Base-by-base conservation (phyloP, 805 yeast genomes). In the Metschnikowia chrysomelidarum region DNA sequence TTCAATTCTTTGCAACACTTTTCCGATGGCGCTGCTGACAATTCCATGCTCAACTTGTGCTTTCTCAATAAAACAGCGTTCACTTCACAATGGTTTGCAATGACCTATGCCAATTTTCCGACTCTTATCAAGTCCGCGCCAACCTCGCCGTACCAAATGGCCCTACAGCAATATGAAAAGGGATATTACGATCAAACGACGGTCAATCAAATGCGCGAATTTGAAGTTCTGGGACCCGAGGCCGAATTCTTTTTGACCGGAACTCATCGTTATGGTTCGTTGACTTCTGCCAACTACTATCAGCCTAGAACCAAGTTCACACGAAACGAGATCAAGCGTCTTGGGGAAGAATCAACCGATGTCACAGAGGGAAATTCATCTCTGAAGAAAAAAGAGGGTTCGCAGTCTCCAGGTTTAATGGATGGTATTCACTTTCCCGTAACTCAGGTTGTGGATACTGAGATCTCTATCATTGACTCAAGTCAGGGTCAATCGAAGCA, bases 91-190 rank as follows among this genome's bases (percentile, higher is more conserved):
- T 89, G 96, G 95, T 86, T 75, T 64, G 96, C 96, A 4, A 70
- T 91, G 75, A 83, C 94, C 15, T 83, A 80, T 47, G 56, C 61
- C 16, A 72, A 79, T 47, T 91, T 82, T 54, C 96, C 96, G 0
- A 80, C 94, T 0, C 60, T 91, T 31, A 87, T 91, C 7, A 76
- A 78, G 37, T 75, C 87, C 6, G 93, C 96, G 0, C 91, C 95
- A 0, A 50, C 73, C 2, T 82, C 96, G 0, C 68, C 73, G 32
- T 87, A 82, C 60, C 78, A 73, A 36, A 30, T 58, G 44, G 51
- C 55, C 9, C 47, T 66, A 24, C 58, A 57, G 43, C 56, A 56
- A 27, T 34, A 54, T 12, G 55, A 54, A 7, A 50, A 49, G 18
- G 47, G 49, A 3, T 24, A 29, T 12, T 34, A 41, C 19, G 49